Evolutionary conservation across 116 monocot genomes (phyloP).

Genomic region (Zostera marina): DNA sequence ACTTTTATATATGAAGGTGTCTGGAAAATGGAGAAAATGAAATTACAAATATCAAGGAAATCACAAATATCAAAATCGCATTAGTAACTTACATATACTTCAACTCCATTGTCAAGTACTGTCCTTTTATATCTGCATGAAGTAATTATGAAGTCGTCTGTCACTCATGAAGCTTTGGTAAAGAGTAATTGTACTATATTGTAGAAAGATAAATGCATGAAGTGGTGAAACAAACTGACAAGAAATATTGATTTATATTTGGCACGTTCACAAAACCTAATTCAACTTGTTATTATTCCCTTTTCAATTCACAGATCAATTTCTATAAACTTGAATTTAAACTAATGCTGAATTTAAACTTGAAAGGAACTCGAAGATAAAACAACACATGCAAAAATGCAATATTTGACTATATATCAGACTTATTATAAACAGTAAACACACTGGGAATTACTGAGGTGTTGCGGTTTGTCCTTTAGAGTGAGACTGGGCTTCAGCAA

Average conservation of each 20-base stretch:
- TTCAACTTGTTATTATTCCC: too few relatives aligned
- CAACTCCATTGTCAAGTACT: constrained; percentile 13
- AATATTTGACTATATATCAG: background rate
- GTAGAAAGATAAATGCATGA: too few relatives aligned
- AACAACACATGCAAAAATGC: background rate
- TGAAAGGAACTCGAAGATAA: background rate
- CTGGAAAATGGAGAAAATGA: constrained; percentile 7
- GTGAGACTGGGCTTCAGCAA: constrained; percentile 69
- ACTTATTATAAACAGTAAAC: background rate
- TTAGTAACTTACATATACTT: constrained; percentile 4
- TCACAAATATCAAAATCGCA: background rate
- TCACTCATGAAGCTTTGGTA: background rate
- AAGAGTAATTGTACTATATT: too few relatives aligned
- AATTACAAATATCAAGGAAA: background rate
- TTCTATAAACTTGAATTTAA: too few relatives aligned
- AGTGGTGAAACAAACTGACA: too few relatives aligned
- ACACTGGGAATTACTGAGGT: constrained; percentile 45
- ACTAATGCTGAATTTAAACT: too few relatives aligned
- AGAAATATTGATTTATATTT: too few relatives aligned
- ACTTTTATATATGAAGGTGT: constrained; percentile 15
- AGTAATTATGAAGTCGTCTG: too few relatives aligned
- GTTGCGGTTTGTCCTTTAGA: constrained; percentile 61
- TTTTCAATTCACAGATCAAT: too few relatives aligned
- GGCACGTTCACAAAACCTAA: too few relatives aligned
- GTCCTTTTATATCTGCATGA: constrained; percentile 10